Base-by-base conservation (phyloP, 2,329 filamentous ascomycete species). In the Sporothrix dimorphospora region DNA sequence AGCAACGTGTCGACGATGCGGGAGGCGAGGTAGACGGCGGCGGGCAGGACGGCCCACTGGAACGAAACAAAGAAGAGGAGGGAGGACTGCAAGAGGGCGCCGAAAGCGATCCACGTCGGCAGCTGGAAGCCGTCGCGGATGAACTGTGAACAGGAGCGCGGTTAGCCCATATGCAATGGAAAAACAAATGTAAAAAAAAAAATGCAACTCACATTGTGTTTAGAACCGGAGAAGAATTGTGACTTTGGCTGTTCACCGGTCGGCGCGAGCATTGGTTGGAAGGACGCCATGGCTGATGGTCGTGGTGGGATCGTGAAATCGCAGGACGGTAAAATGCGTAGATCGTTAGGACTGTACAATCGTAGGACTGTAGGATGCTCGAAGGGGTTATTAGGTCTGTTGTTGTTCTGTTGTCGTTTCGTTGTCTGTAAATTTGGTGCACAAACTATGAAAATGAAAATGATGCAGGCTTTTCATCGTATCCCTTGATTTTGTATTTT, bases 91-190 rank as follows among this genome's bases (percentile, higher is more conserved):
- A 69, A 30, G 9, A 69, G 9, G 30, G 66, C 66, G 47, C 66
- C 66, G 27, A 69, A 1, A 9, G 66, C 49, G 24, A 69, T n/a
- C 65, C 66, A 69, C 5, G 66, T 69, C 19, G 34, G 49, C 8
- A 69, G 19, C 3, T 9, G 1, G 9, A 69, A 19, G 8, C 30
- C 47, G n/a, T 69, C 66, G 9, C 66, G 66, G 27, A 69, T 27
- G 27, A 16, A 55, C 66, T 69, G 42, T 19, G 30, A 14, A 12
- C 6, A 40, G n/a, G 30, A 27, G 12, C 6, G 7, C 14, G 42
- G 61, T 12, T 12, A 40, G 19, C 6, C 3, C 30, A 34, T 34
- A 6, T 34, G 3, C 30, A 34, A 34, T n/a, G 40, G 42, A 1
- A 5, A 47, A 14, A 47, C 11, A 14, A 19, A 14, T 4, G 19